Base-by-base conservation (phyloP, 1,284 basidiomycete genomes). In the Athelia sp. region DNA sequence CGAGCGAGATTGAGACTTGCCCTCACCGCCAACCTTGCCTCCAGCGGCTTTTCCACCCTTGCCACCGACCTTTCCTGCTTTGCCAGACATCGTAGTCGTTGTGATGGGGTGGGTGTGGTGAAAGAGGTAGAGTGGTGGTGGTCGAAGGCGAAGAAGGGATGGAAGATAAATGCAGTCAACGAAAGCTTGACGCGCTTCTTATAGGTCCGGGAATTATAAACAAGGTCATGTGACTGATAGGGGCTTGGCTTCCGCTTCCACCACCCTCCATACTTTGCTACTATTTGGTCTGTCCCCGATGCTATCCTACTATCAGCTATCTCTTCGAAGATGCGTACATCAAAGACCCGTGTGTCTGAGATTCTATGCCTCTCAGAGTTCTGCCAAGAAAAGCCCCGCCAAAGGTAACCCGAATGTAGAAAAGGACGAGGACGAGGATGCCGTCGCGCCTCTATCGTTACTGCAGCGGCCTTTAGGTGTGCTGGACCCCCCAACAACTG, bases 381-480 rank as follows among this genome's bases (percentile, higher is more conserved):
- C 36, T 21, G 6, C 36, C 4, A 21, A 21, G 9, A n/a, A 40
- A 40, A 40, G 19, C 19, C 15, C 19, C 19, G 36, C 15, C 15
- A 40, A 40, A 40, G n/a, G 19, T n/a, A 21, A 4, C 15, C 9
- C 15, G 8, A 40, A 40, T 8, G 6, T 21, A 21, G 36, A 40
- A 21, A 9, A 40, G n/a, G 19, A 17, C 15, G n/a, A 40, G 8
- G 19, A 17, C 9, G 36, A 40, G 15, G 36, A 40, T n/a, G 36
- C 9, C 8, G 36, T 40, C 6, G 43, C 9, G 23, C 43, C 68
- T 0, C 59, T 91, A 15, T 73, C 76, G 18, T 73, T 82, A 23
- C 72, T 95, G 14, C 76, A 76, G 38, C 69, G 84, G 24, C 92
- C 95, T 0, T 71, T 94, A 15, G 93, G 93, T 15, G 81, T 93